These are phyloP conservation scores for Celoporthe dispersa DNA, from an alignment of 2,329 filamentous ascomycete genomes.

Conservation along the genomic window DNA sequence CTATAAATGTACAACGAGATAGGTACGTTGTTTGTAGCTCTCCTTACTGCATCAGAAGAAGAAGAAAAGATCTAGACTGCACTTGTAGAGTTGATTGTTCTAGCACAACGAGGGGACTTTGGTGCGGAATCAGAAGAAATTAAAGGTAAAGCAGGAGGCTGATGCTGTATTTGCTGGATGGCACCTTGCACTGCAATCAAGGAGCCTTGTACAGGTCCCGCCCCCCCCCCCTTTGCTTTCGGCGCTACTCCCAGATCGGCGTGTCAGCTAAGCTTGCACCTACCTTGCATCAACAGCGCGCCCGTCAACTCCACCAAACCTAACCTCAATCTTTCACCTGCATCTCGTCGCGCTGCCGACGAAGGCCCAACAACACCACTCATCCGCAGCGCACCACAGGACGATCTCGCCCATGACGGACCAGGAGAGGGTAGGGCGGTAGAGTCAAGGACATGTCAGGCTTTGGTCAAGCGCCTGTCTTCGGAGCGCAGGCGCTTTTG, in stretches of 20 bases:
- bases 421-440: slow-evolving; percentile 15
- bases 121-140: background rate
- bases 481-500: slow-evolving; percentile 31
- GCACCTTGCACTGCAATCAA: background rate
- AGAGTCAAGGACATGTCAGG: slow-evolving; percentile 28
- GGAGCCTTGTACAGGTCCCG: background rate
- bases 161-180: background rate
- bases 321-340: slow-evolving; percentile 6
- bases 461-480: slow-evolving; percentile 30
- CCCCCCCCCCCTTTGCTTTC: background rate
- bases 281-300: slow-evolving; percentile 23
- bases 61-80: background rate
- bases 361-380: slow-evolving; percentile 11
- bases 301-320: slow-evolving; percentile 22
- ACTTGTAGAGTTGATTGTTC: background rate
- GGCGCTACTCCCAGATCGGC: slow-evolving; percentile 21
- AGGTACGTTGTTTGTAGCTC: background rate
- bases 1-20: background rate
- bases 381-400: slow-evolving; percentile 10
- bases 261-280: slow-evolving; percentile 11
- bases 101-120: background rate
- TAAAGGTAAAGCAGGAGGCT: background rate
- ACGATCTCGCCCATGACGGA: slow-evolving; percentile 4
- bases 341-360: slow-evolving; percentile 1
- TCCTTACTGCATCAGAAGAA: background rate